Conservation (phyloP, 2,329 filamentous ascomycete species). For the Penicillium sp. region DNA sequence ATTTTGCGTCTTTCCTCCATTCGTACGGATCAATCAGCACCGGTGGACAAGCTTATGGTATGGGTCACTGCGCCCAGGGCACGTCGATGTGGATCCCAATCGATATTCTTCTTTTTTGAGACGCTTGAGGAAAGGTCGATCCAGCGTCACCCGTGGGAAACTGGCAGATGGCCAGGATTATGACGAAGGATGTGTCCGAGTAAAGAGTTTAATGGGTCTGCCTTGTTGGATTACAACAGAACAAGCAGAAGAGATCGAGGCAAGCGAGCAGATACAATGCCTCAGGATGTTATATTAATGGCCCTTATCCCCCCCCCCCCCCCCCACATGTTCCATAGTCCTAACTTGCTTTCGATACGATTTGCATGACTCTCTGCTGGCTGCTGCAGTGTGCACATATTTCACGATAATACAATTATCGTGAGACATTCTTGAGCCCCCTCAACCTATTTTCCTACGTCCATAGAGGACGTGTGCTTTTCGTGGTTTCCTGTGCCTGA, state of each 20-base stretch:
- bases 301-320: conserved; percentile 5
- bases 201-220: conserved; percentile 1
- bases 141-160: conserved; percentile 7
- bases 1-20: conserved; percentile 1
- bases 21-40: conserved; percentile 18
- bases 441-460: neutral
- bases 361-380: conserved; percentile 12
- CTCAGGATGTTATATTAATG: conserved; percentile 29
- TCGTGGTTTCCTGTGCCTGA: neutral
- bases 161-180: conserved; percentile 12
- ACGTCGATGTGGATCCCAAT: conserved; percentile 18
- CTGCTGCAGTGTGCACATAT: conserved; percentile 17
- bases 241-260: neutral
- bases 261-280: neutral
- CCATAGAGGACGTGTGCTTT: neutral
- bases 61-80: conserved; percentile 20
- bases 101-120: neutral
- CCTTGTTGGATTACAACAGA: neutral
- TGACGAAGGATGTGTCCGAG: conserved; percentile 11
- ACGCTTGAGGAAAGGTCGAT: conserved; percentile 3
- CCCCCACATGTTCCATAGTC: conserved; percentile 5
- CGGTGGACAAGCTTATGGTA: conserved; percentile 5
- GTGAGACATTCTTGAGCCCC: neutral
- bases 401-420: neutral
- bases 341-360: conserved; percentile 12